These are phyloP conservation scores for Daldinia eschscholtzii DNA, from an alignment of 2,329 filamentous ascomycete species.

Conservation along the genomic window DNA sequence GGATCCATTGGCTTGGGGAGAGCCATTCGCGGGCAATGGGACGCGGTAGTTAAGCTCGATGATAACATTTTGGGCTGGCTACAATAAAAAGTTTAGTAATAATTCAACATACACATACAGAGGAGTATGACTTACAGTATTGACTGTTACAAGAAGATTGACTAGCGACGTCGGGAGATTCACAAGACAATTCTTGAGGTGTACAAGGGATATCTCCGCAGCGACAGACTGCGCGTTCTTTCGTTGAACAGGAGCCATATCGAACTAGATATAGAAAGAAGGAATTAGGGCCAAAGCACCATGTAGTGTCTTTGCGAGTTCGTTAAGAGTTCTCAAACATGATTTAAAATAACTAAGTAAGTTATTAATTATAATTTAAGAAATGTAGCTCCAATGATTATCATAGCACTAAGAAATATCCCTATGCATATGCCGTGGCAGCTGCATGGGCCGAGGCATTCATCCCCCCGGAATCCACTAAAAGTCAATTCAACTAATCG, in stretches of 20 bases:
- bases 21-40: conserved; percentile 58
- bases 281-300: conserved; percentile 12
- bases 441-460: conserved; percentile 46
- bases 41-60: conserved; percentile 86
- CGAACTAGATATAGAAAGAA: conserved; percentile 10
- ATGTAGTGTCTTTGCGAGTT: not conserved
- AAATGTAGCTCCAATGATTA: not conserved
- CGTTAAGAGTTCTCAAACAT: conserved; percentile 20
- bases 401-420: conserved; percentile 8
- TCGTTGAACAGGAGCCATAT: conserved; percentile 57
- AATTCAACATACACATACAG: conserved; percentile 40
- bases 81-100: conserved; percentile 9
- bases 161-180: conserved; percentile 90
- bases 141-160: conserved; percentile 86
- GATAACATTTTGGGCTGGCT: conserved; percentile 95
- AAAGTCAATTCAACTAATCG: conserved; percentile 14
- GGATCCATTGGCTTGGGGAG: conserved; percentile 59
- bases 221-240: conserved; percentile 73
- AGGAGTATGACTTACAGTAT: conserved; percentile 74
- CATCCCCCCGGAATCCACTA: conserved; percentile 8
- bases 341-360: not conserved
- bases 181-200: conserved; percentile 93
- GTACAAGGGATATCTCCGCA: conserved; percentile 86
- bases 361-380: not conserved
- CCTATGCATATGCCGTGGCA: conserved; percentile 38